phyloP scores from a whole-genome alignment of 2,329 filamentous ascomycete species.

The Colletotrichum acutatum region DNA sequence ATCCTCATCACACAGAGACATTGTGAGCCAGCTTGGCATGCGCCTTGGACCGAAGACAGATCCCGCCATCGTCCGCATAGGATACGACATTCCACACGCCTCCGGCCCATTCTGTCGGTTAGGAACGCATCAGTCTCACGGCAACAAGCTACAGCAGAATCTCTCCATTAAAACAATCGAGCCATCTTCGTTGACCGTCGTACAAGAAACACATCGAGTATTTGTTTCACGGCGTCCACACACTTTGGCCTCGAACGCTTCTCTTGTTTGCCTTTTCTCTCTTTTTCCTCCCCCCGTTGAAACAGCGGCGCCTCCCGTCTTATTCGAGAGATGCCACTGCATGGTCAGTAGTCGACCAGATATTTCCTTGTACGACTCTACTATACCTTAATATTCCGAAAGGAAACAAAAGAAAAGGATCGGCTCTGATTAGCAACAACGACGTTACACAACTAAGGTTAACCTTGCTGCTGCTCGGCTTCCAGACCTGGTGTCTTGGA shows the following conservation, averaged over 20 bases:
- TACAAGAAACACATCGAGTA: background rate
- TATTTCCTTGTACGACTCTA: background rate
- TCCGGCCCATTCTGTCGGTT: slow-evolving; percentile 16
- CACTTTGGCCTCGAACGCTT: background rate
- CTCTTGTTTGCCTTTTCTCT: slow-evolving; percentile 4
- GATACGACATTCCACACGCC: slow-evolving; percentile 27
- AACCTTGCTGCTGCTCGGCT: slow-evolving; percentile 19
- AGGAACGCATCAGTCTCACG: slow-evolving; percentile 30
- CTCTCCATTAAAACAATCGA: background rate
- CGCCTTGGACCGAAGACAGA: slow-evolving; percentile 18
- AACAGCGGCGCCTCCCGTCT: slow-evolving; percentile 27
- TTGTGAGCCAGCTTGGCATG: slow-evolving; percentile 11
- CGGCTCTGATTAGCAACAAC: background rate
- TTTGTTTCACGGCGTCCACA: slow-evolving; percentile 11
- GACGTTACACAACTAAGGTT: background rate
- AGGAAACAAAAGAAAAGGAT: background rate
- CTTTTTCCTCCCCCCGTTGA: slow-evolving; percentile 2
- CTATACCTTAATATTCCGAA: background rate
- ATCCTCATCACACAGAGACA: background rate
- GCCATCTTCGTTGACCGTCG: background rate
- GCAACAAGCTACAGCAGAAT: slow-evolving; percentile 14
- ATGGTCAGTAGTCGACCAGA: slow-evolving; percentile 14
- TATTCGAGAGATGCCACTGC: slow-evolving; percentile 19
- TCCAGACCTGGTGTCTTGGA: slow-evolving; percentile 33
- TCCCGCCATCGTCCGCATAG: slow-evolving; percentile 3